A percentile compares a stretch with the other conserved stretches of the same genome.
Evolutionary conservation across 306 rosid genomes (phyloP).

Genomic region (Calophaca sinica): DNA sequence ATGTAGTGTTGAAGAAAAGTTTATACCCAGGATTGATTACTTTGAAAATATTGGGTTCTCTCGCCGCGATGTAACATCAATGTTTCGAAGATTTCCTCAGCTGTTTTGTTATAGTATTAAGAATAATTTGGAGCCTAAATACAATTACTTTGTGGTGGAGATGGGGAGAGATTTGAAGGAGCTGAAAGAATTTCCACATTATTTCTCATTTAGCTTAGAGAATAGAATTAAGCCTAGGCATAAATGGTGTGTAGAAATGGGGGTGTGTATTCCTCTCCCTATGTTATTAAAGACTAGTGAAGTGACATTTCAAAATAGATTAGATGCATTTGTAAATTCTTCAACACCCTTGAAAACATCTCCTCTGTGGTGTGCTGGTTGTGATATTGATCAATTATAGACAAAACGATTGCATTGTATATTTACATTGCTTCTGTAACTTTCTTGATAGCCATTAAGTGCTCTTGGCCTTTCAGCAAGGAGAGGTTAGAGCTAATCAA

Average conservation of each 20-base stretch:
- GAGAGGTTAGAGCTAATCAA: conserved; percentile 1
- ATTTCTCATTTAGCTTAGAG: conserved; percentile 90
- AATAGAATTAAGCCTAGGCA: conserved; percentile 88
- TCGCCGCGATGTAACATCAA: conserved; percentile 54
- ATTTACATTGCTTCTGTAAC: conserved; percentile 39
- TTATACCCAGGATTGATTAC: conserved; percentile 75
- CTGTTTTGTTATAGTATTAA: conserved; percentile 77
- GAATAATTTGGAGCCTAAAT: conserved; percentile 80
- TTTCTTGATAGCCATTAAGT: conserved; percentile 31
- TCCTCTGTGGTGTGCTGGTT: conserved; percentile 75
- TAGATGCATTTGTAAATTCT: conserved; percentile 83
- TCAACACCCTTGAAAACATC: conserved; percentile 74
- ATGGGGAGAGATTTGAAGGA: conserved; percentile 93
- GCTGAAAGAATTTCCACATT: conserved; percentile 80
- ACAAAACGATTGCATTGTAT: conserved; percentile 43
- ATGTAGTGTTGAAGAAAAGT: conserved; percentile 80
- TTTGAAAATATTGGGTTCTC: conserved; percentile 77
- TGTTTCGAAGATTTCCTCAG: conserved; percentile 87
- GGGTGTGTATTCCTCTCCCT: conserved; percentile 83
- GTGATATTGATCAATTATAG: conserved; percentile 51
- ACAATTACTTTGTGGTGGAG: conserved; percentile 83
- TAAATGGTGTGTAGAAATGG: conserved; percentile 78
- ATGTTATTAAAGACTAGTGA: conserved; percentile 68
- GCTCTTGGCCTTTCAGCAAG: conserved; percentile 3
- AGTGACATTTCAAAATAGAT: conserved; percentile 56